A percentile compares a stretch with the other conserved stretches of the same genome.
Conservation (phyloP, 176 grass and related monocot genomes). For the Lolium rigidum region DNA sequence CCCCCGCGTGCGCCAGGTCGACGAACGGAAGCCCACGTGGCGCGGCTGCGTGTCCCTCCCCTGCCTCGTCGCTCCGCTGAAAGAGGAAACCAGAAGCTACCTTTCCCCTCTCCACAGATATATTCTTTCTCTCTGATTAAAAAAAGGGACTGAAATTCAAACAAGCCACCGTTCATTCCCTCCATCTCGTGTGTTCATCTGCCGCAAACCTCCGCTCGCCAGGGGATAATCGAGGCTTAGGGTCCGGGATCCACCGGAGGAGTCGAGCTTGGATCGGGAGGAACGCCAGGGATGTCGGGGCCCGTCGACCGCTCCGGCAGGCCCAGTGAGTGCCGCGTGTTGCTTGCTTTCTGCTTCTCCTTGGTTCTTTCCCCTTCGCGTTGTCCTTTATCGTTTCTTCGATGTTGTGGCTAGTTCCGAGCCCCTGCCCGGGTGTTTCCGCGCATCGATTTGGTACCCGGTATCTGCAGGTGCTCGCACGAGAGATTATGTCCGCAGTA, state of each 20-base stretch:
- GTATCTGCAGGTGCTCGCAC: neutral
- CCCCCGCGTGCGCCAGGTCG: neutral
- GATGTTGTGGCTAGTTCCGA: constrained; percentile 2
- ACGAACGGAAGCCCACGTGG: constrained; percentile 26
- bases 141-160: constrained; percentile 9
- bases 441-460: neutral
- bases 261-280: neutral
- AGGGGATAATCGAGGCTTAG: constrained; percentile 15
- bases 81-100: constrained; percentile 51
- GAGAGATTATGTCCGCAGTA: neutral
- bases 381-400: constrained; percentile 17
- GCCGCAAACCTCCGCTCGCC: neutral
- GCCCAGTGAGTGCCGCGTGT: constrained; percentile 62
- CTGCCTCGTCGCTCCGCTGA: neutral
- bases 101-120: constrained; percentile 29
- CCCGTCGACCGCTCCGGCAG: constrained; percentile 47
- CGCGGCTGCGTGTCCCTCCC: neutral
- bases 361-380: neutral
- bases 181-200: neutral
- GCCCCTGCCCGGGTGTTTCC: neutral
- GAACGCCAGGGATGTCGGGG: constrained; percentile 53
- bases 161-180: constrained; percentile 19
- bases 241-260: constrained; percentile 20
- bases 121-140: neutral
- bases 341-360: constrained; percentile 7